Percentiles rank a stretch among this genome's conserved stretches.
These are phyloP conservation scores for Heterobasidion irregulare DNA, from an alignment of 1,284 basidiomycete species.

Conservation along the genomic window DNA sequence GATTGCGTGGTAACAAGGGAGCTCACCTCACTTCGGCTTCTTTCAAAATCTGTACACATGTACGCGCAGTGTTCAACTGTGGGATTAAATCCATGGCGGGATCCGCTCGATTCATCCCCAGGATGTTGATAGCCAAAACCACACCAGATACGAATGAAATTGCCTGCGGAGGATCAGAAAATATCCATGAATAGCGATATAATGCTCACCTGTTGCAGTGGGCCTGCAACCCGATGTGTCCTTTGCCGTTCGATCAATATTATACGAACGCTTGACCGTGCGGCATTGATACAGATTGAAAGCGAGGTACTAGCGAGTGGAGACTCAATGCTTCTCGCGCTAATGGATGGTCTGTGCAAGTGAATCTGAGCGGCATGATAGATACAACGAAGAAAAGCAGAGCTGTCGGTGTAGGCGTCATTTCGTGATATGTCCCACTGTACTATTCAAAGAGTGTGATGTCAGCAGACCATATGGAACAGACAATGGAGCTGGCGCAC, in stretches of 20 bases:
- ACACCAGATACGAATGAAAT: too few relatives aligned
- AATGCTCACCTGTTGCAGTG: too few relatives aligned
- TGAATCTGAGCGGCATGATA: constrained; percentile 52
- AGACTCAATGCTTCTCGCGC: constrained; percentile 31
- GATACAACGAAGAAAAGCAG: constrained; percentile 42
- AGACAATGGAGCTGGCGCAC: constrained; percentile 13
- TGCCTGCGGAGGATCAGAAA: too few relatives aligned
- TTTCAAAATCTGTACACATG: neutral
- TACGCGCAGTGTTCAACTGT: neutral
- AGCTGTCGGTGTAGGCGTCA: constrained; percentile 43
- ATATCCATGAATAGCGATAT: too few relatives aligned
- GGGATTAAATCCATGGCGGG: neutral
- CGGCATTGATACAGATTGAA: constrained; percentile 57
- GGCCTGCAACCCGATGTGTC: too few relatives aligned
- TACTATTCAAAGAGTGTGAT: constrained; percentile 15
- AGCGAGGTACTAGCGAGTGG: constrained; percentile 44
- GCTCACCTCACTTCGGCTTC: neutral
- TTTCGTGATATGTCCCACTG: constrained; percentile 48
- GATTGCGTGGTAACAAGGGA: too few relatives aligned
- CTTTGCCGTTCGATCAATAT: constrained; percentile 30
- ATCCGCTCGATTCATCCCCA: neutral
- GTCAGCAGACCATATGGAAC: neutral
- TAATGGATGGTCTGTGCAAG: constrained; percentile 55
- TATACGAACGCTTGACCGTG: constrained; percentile 48
- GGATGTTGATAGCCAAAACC: neutral